phyloP scores from a whole-genome alignment of 1,284 basidiomycete genomes.

The Mycena citricolor region DNA sequence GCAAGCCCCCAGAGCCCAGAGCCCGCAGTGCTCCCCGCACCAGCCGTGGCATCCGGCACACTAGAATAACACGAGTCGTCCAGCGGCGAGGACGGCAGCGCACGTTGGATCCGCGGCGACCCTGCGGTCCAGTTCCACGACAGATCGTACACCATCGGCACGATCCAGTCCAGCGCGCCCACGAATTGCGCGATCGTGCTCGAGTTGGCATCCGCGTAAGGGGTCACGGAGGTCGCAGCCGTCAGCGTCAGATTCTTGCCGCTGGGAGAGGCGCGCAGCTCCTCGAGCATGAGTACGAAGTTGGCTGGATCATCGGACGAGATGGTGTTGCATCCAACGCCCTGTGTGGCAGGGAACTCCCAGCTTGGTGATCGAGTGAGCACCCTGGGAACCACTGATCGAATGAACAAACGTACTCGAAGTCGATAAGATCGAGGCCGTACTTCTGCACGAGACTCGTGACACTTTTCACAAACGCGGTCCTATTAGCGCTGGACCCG shows the following conservation, averaged over 20 bases:
- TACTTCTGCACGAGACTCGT: constrained; percentile 50
- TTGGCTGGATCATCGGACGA: constrained; percentile 52
- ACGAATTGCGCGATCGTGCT: constrained; percentile 48
- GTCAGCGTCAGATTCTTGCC: constrained; percentile 59
- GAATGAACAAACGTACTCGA: constrained; percentile 48
- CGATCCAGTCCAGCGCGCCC: constrained; percentile 61
- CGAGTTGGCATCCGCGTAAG: constrained; percentile 64
- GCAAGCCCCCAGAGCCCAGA: constrained; percentile 8
- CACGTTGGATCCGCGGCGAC: constrained; percentile 16
- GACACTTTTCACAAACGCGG: constrained; percentile 59
- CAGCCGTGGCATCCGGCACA: constrained; percentile 7
- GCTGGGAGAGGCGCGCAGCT: constrained; percentile 53
- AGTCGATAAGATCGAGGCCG: constrained; percentile 65
- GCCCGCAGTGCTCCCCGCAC: too few relatives aligned
- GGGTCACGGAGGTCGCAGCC: constrained; percentile 58
- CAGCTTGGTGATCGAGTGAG: constrained; percentile 57
- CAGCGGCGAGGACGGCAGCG: constrained; percentile 74
- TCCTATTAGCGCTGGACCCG: constrained; percentile 45
- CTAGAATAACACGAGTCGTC: constrained; percentile 53
- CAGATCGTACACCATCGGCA: constrained; percentile 76
- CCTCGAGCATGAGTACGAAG: constrained; percentile 63
- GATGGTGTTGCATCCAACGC: constrained; percentile 55
- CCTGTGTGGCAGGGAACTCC: constrained; percentile 64
- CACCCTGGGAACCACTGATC: too few relatives aligned
- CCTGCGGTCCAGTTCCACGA: constrained; percentile 35